Base-by-base conservation (phyloP, 2,329 filamentous ascomycete species). In the Oidium heveae region DNA sequence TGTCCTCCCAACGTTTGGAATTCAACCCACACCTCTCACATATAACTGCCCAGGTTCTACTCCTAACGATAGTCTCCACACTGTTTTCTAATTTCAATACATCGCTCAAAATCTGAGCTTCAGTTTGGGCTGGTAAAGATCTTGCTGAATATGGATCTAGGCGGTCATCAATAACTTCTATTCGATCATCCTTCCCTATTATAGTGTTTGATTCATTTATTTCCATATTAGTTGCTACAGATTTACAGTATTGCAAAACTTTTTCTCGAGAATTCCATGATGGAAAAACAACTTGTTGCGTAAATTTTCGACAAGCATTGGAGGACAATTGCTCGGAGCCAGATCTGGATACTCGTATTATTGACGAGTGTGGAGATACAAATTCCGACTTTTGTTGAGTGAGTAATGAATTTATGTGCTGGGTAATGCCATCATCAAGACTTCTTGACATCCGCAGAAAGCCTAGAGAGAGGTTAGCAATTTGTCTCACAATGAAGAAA, bases 371-470 rank as follows among this genome's bases (percentile, higher is more conserved):
- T 0, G 74, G 70, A 0, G 89, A 84, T 64, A 94, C 83, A 68
- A 94, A 96, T 16, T 79, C 78, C 41, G 69, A 68, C 47, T 72
- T 71, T 13, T 84, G 74, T 0, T 89, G 89, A 0, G 82, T 88
- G 47, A 86, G 70, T 39, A 96, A 75, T 1, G 86, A 86, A 70
- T 96, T 96, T 57, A 98, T 77, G 63, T 93, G 89, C 64, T 94
- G 88, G 0, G 80, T 79, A 64, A 98, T 96, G 47, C 84, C 86
- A 68, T 98, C 91, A 68, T 98, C 91, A 63, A 95, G 82, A 51
- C 84, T 78, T 59, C 91, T 80, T 10, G 89, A 95, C 59, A 91
- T 68, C 41, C 87, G 84, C 22, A 98, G 75, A 66, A 98, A 98
- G 66, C 94, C 91, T 94, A 37, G 50, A 39, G 10, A 4, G 10